These are phyloP conservation scores for Suhomyces yuchorum DNA, from an alignment of 1,139 yeast genomes.

Conservation along the genomic window DNA sequence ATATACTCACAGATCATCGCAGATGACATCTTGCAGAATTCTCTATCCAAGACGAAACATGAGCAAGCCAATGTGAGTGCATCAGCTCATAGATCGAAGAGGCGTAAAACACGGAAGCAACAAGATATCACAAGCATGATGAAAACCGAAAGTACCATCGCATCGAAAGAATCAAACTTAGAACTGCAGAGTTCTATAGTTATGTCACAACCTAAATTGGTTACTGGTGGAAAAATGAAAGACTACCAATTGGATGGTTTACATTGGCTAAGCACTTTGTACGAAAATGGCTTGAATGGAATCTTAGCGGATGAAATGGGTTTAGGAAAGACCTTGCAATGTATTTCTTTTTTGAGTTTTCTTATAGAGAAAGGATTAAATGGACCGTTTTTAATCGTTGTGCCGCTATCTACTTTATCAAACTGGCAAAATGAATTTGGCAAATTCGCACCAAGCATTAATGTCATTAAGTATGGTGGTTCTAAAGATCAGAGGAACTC, in stretches of 20 bases:
- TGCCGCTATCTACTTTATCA: slow-evolving; percentile 83
- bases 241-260: slow-evolving; percentile 88
- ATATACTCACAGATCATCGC: slow-evolving; percentile 82
- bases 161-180: slow-evolving; percentile 28
- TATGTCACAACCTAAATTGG: slow-evolving; percentile 58
- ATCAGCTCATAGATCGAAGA: slow-evolving; percentile 16
- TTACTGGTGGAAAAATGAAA: slow-evolving; percentile 71
- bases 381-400: slow-evolving; percentile 87
- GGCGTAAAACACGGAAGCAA: slow-evolving; percentile 15
- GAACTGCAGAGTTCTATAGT: slow-evolving; percentile 21
- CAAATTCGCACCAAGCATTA: slow-evolving; percentile 72
- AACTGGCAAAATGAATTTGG: slow-evolving; percentile 80
- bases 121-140: slow-evolving; percentile 31
- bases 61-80: slow-evolving; percentile 13
- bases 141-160: slow-evolving; percentile 21
- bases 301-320: slow-evolving; percentile 98
- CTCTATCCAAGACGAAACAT: slow-evolving; percentile 26
- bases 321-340: slow-evolving; percentile 86
- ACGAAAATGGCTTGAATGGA: slow-evolving; percentile 93
- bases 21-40: slow-evolving; percentile 63
- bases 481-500: slow-evolving; percentile 53
- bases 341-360: slow-evolving; percentile 75
- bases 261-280: slow-evolving; percentile 85
- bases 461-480: slow-evolving; percentile 69
- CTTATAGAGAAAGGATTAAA: slow-evolving; percentile 74